phyloP scores from a whole-genome alignment of 805 yeast genomes.

The Groenewaldozyma tartarivorans region DNA sequence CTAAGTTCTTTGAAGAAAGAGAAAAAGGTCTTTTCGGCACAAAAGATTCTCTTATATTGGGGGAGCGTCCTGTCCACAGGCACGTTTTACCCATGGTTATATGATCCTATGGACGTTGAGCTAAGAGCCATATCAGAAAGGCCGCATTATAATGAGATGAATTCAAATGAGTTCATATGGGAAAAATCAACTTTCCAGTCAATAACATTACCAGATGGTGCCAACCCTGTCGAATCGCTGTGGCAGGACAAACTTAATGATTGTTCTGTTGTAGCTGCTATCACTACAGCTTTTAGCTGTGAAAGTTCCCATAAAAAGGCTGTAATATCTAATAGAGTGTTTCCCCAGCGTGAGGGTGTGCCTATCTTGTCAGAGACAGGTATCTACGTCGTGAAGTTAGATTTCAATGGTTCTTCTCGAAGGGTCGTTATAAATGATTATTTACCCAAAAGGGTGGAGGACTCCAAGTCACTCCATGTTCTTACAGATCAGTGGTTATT shows the following conservation, averaged over 20 bases:
- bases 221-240: slow-evolving; percentile 1
- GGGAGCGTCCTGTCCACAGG: slow-evolving; percentile 20
- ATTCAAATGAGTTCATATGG: too few species aligned
- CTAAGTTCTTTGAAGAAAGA: slow-evolving; percentile 9
- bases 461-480: slow-evolving; percentile 4
- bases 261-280: slow-evolving; percentile 68
- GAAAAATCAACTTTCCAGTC: too few species aligned
- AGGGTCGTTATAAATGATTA: slow-evolving; percentile 37
- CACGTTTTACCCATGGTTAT: slow-evolving; percentile 22
- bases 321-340: slow-evolving; percentile 16
- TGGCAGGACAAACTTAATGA: slow-evolving; percentile 34
- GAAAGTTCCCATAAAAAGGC: slow-evolving; percentile 13
- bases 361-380: slow-evolving; percentile 18
- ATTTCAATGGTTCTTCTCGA: slow-evolving; percentile 46
- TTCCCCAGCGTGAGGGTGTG: slow-evolving; percentile 15
- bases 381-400: slow-evolving; percentile 34
- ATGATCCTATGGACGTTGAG: not conserved
- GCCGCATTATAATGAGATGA: too few species aligned
- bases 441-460: slow-evolving; percentile 30
- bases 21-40: slow-evolving; percentile 12
- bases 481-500: slow-evolving; percentile 29
- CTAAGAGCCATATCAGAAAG: too few species aligned
- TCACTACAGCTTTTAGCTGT: slow-evolving; percentile 39
- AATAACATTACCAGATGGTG: slow-evolving; percentile 2
- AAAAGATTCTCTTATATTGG: slow-evolving; percentile 25